These are phyloP conservation scores for Vitis hybrid DNA, from an alignment of 177 flowering plant genomes.

Conservation along the genomic window DNA sequence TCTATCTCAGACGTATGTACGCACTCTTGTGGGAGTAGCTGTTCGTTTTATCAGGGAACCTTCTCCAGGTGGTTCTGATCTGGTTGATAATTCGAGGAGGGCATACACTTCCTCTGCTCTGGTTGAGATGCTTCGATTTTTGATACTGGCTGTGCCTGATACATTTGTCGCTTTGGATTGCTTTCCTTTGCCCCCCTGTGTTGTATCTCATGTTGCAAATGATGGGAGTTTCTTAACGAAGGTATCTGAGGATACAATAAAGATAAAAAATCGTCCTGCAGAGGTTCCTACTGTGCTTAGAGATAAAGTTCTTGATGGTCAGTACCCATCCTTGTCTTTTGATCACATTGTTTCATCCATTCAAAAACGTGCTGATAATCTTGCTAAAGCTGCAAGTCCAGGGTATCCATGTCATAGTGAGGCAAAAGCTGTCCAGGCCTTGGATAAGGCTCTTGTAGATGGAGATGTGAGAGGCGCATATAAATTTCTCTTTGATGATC, in stretches of 20 bases:
- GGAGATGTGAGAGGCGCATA: slow-evolving; percentile 79
- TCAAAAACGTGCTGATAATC: slow-evolving; percentile 64
- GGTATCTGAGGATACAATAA: slow-evolving; percentile 42
- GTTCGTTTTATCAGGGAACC: slow-evolving; percentile 70
- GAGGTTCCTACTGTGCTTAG: slow-evolving; percentile 34
- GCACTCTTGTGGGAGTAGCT: slow-evolving; percentile 70
- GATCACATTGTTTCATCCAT: slow-evolving; percentile 64
- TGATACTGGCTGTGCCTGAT: slow-evolving; percentile 87
- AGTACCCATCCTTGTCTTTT: slow-evolving; percentile 48
- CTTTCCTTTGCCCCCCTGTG: slow-evolving; percentile 75
- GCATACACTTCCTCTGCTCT: slow-evolving; percentile 67
- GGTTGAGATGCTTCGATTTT: slow-evolving; percentile 85
- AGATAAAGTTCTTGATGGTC: slow-evolving; percentile 45
- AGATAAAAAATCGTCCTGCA: slow-evolving; percentile 30
- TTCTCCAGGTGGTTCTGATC: slow-evolving; percentile 64
- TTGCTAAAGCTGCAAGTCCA: slow-evolving; percentile 70
- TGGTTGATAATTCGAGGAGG: slow-evolving; percentile 66
- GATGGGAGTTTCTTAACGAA: slow-evolving; percentile 44
- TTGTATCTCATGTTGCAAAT: slow-evolving; percentile 43
- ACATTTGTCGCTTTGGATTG: slow-evolving; percentile 96
- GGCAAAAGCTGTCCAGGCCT: slow-evolving; percentile 77
- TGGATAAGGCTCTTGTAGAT: slow-evolving; percentile 67
- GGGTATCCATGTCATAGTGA: slow-evolving; percentile 57
- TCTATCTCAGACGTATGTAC: slow-evolving; percentile 79
- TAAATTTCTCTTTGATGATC: slow-evolving; percentile 63